phyloP scores from a whole-genome alignment of 2,329 filamentous ascomycete genomes.

The Cercospora nicotianae region DNA sequence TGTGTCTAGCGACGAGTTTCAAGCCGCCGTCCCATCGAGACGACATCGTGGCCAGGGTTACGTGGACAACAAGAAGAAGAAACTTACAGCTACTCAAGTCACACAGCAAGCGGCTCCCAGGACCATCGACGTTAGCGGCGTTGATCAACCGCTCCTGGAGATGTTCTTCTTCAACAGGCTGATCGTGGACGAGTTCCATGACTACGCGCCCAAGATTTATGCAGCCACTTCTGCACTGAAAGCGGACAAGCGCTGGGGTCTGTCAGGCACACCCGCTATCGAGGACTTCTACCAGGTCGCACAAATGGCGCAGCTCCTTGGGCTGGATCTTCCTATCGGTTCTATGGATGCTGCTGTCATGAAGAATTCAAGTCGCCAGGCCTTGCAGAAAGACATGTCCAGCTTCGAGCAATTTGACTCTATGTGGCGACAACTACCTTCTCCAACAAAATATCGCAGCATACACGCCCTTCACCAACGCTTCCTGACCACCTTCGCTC shows the following conservation, averaged over 20 bases:
- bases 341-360: constrained; percentile 49
- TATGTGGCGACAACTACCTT: constrained; percentile 49
- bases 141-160: constrained; percentile 49
- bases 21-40: constrained; percentile 42
- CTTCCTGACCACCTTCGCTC: constrained; percentile 57
- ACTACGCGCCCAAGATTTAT: constrained; percentile 49
- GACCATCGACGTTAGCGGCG: constrained; percentile 16
- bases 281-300: constrained; percentile 61
- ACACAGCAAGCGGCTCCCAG: constrained; percentile 11
- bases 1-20: constrained; percentile 32
- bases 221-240: constrained; percentile 47
- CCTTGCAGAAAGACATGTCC: constrained; percentile 46
- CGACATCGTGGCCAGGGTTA: constrained; percentile 30
- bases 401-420: constrained; percentile 58
- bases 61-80: constrained; percentile 21
- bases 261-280: constrained; percentile 63
- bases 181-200: constrained; percentile 66
- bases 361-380: constrained; percentile 49
- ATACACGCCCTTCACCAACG: constrained; percentile 55
- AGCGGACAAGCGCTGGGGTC: constrained; percentile 58
- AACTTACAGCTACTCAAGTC: not conserved
- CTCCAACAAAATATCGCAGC: constrained; percentile 53
- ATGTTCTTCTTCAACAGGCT: constrained; percentile 62
- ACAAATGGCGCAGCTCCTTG: constrained; percentile 57
- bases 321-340: constrained; percentile 56